Percentiles rank a stretch among this genome's conserved stretches.
phyloP scores from a whole-genome alignment of 257 asterid genomes.

The Forsythia viridissima region DNA sequence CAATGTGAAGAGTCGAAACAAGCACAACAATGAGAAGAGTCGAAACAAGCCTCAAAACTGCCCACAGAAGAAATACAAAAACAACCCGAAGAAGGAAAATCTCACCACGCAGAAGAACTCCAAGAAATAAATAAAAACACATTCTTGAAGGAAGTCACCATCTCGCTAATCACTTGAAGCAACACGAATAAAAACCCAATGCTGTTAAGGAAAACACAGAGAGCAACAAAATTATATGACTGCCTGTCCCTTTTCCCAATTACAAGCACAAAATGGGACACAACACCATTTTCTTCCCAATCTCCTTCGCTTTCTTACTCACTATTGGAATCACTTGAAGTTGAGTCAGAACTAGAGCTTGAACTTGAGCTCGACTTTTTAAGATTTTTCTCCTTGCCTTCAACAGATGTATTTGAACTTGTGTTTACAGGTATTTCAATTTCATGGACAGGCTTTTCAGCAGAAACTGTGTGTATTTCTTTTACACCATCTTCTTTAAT shows the following conservation, averaged over 20 bases:
- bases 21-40: constrained; percentile 1
- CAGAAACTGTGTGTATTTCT: constrained; percentile 8
- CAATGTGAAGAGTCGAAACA: constrained; percentile 3
- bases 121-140: constrained; percentile 20
- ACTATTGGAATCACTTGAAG: constrained; percentile 23
- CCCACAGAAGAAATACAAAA: constrained; percentile 11
- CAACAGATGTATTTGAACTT: constrained; percentile 19
- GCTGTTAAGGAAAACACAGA: background rate
- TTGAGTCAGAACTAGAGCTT: constrained; percentile 20
- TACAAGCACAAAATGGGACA: background rate
- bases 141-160: constrained; percentile 25
- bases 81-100: background rate
- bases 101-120: constrained; percentile 6
- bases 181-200: background rate
- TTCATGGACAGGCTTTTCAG: constrained; percentile 17
- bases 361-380: constrained; percentile 25
- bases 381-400: constrained; percentile 24
- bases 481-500: background rate
- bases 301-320: constrained; percentile 13
- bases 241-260: background rate
- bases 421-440: constrained; percentile 11
- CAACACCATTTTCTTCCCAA: background rate
- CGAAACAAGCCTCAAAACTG: constrained; percentile 19
- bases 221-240: background rate
- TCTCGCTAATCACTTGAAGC: constrained; percentile 8